phyloP scores from a whole-genome alignment of 257 asterid genomes.

The Haberlea rhodopensis region DNA sequence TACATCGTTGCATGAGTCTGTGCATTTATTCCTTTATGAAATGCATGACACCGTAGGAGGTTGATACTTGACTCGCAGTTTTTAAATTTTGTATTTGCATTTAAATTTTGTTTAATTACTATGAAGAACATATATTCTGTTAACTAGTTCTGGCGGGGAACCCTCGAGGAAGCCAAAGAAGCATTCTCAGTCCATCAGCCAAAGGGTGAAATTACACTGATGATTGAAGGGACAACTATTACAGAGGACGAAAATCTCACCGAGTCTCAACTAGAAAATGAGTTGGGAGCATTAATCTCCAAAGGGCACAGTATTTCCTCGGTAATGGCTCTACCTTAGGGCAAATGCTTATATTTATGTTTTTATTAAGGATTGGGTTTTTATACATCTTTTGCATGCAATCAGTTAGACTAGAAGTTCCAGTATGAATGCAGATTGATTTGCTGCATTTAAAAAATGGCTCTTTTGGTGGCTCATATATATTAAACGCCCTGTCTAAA shows the following conservation, averaged over 20 bases:
- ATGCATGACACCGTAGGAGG: too few species aligned
- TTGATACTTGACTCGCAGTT: too few species aligned
- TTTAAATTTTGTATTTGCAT: too few species aligned
- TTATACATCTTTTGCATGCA: background rate
- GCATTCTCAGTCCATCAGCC: slow-evolving; percentile 64
- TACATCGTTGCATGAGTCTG: too few species aligned
- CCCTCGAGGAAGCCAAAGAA: slow-evolving; percentile 68
- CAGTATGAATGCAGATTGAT: background rate
- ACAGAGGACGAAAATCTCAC: slow-evolving; percentile 50
- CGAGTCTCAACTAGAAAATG: slow-evolving; percentile 73
- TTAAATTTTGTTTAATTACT: too few species aligned
- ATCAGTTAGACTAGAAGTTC: background rate
- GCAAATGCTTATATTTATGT: background rate
- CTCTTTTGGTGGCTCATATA: slow-evolving; percentile 20
- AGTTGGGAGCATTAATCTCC: slow-evolving; percentile 59
- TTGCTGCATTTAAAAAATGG: slow-evolving; percentile 8
- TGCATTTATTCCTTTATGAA: too few species aligned
- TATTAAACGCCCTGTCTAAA: slow-evolving; percentile 15
- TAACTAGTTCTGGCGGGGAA: too few species aligned
- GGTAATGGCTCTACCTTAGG: slow-evolving; percentile 41
- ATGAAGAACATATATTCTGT: too few species aligned
- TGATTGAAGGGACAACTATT: slow-evolving; percentile 66
- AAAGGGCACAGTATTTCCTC: slow-evolving; percentile 80
- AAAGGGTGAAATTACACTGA: slow-evolving; percentile 85
- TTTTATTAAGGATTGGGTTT: slow-evolving; percentile 1